Conservation (phyloP, 768 basidiomycete genomes). For the Psilocybe azurescens region DNA sequence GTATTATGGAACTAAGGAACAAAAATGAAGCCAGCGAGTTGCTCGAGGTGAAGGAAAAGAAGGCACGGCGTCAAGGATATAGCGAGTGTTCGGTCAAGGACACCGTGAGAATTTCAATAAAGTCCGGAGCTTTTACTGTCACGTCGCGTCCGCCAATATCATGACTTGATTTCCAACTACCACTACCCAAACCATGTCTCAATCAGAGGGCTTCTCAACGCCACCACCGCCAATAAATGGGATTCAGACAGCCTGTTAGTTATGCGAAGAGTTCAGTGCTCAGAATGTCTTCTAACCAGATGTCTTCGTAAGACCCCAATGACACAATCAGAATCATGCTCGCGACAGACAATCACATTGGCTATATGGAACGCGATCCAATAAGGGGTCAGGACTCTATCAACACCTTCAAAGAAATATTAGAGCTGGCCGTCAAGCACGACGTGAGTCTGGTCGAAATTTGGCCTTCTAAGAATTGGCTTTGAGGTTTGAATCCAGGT, state of each 20-base stretch:
- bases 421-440: conserved; percentile 88
- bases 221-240: conserved; percentile 22
- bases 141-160: conserved; percentile 12
- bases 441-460: conserved; percentile 57
- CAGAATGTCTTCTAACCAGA: conserved; percentile 6
- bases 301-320: conserved; percentile 49
- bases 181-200: conserved; percentile 22
- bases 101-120: conserved; percentile 3
- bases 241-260: conserved; percentile 29
- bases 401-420: conserved; percentile 92
- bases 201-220: conserved; percentile 12
- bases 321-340: conserved; percentile 85
- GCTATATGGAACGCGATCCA: conserved; percentile 93
- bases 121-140: background rate
- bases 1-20: conserved; percentile 5
- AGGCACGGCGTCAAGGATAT: background rate
- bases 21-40: background rate
- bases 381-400: conserved; percentile 94
- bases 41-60: background rate
- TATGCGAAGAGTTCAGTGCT: background rate
- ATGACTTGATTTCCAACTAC: conserved; percentile 2
- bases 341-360: conserved; percentile 96
- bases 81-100: background rate
- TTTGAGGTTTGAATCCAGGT: conserved; percentile 57
- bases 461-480: conserved; percentile 7